Conservation (phyloP, 768 basidiomycete species). For the Phallus indusiatus region DNA sequence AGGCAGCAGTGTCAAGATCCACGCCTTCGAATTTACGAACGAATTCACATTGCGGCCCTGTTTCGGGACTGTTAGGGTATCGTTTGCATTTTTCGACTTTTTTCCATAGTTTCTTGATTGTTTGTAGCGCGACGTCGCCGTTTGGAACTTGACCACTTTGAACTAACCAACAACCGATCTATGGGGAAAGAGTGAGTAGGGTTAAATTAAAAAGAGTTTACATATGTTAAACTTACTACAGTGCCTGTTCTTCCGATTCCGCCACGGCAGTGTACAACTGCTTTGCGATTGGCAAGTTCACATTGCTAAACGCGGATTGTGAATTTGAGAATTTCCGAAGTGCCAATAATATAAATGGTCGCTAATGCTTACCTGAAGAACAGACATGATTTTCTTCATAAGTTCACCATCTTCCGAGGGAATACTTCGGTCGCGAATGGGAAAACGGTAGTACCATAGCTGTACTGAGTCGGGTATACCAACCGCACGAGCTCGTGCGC, state of each 20-base stretch:
- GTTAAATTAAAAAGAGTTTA: neutral
- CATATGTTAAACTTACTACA: conserved; percentile 27
- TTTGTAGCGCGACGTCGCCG: conserved; percentile 53
- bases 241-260: conserved; percentile 63
- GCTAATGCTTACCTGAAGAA: conserved; percentile 3
- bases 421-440: conserved; percentile 63
- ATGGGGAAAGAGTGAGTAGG: neutral
- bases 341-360: neutral
- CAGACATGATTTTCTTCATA: conserved; percentile 3
- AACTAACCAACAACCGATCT: conserved; percentile 62
- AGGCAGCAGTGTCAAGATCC: neutral
- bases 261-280: conserved; percentile 73
- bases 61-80: conserved; percentile 72
- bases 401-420: conserved; percentile 24
- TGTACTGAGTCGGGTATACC: conserved; percentile 39
- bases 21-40: conserved; percentile 44
- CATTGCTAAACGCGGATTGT: conserved; percentile 48
- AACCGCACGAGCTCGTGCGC: conserved; percentile 41
- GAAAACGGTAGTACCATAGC: conserved; percentile 71
- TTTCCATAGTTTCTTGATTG: conserved; percentile 63
- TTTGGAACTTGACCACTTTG: conserved; percentile 51
- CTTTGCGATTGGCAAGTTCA: conserved; percentile 44
- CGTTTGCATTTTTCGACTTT: conserved; percentile 69
- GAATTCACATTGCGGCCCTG: conserved; percentile 69
- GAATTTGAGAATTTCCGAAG: conserved; percentile 36